Evolutionary conservation across 1,139 yeast species (phyloP).

Genomic region (Candida smagusa): DNA sequence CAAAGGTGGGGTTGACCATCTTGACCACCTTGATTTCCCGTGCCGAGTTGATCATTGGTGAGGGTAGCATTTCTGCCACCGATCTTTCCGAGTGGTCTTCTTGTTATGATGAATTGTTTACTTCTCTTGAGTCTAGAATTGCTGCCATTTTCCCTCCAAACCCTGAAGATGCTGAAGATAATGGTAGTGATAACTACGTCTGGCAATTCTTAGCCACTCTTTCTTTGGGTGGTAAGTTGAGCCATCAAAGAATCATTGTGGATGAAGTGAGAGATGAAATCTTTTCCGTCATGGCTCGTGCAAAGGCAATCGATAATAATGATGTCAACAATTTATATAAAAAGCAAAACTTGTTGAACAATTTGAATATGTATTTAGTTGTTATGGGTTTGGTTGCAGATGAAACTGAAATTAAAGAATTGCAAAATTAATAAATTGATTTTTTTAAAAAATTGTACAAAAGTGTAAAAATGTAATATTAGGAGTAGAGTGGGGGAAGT

Average conservation of each 20-base stretch:
- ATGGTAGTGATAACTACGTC: constrained; percentile 60
- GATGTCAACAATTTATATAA: constrained; percentile 55
- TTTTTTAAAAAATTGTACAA: background rate
- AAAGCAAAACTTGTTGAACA: constrained; percentile 66
- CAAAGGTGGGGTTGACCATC: constrained; percentile 83
- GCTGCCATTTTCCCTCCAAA: constrained; percentile 80
- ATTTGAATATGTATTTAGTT: constrained; percentile 87
- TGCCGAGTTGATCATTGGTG: constrained; percentile 90
- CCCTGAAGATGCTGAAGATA: constrained; percentile 54
- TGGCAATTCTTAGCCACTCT: constrained; percentile 97
- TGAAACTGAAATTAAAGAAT: constrained; percentile 55
- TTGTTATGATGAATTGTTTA: constrained; percentile 80
- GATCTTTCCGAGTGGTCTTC: constrained; percentile 72
- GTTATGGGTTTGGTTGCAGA: constrained; percentile 97
- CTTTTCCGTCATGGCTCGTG: constrained; percentile 82
- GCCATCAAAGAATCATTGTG: constrained; percentile 90
- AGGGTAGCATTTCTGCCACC: constrained; percentile 57
- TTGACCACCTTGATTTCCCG: constrained; percentile 87
- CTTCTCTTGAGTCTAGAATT: constrained; percentile 74
- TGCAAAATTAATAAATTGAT: constrained; percentile 20
- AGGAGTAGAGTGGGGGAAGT: too few species aligned
- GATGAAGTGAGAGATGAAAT: constrained; percentile 94
- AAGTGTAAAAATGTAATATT: background rate
- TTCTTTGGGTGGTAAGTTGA: constrained; percentile 87
- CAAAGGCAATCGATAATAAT: constrained; percentile 60